Evolutionary conservation across 306 rosid genomes (phyloP), one percentile per base, ranked within the genome.

Genomic region (Psophocarpus tetragonolobus): DNA sequence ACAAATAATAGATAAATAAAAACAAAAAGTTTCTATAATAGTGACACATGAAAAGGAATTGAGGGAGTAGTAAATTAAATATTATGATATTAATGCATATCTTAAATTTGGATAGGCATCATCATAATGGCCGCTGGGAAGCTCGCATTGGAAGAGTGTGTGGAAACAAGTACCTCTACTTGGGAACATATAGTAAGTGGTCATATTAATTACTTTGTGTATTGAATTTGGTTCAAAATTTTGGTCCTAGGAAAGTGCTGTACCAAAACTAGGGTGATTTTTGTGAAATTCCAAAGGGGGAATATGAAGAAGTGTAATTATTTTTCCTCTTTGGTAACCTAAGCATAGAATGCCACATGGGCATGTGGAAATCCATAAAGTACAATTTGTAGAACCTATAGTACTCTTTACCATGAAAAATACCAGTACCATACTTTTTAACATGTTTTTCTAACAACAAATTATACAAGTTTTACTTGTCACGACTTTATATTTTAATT

Each of bases 41-140:
- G n/a, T n/a, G n/a, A n/a, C n/a, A n/a, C n/a, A n/a, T n/a, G n/a
- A n/a, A n/a, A n/a, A n/a, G n/a, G n/a, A n/a, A n/a, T n/a, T n/a
- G n/a, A n/a, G n/a, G n/a, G n/a, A n/a, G n/a, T 13, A 48, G 5
- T 24, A 13, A 21, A 30, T 18, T 8, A 27, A 12, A 33, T 8
- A 38, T 38, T 18, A 24, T 5, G 7, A 0, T 8, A 8, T 61
- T 61, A 23, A 57, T 27, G 20, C 2, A 42, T 35, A 26, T 69
- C 3, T 32, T 24, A 4, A 14, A 26, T 26, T 68, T 81, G 56
- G 54, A 35, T 70, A 88, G 99, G 77, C 99, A 96, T 86, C 99
- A 96, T 61, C 98, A 95, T 45, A 95, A 95, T 24, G 98, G 98
- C 0, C 85, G 99, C 11, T 96, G 99, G 99, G 99, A 96, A 83